phyloP scores from a whole-genome alignment of 2,329 filamentous ascomycete genomes.

The Paraphaeosphaeria sporulosa region DNA sequence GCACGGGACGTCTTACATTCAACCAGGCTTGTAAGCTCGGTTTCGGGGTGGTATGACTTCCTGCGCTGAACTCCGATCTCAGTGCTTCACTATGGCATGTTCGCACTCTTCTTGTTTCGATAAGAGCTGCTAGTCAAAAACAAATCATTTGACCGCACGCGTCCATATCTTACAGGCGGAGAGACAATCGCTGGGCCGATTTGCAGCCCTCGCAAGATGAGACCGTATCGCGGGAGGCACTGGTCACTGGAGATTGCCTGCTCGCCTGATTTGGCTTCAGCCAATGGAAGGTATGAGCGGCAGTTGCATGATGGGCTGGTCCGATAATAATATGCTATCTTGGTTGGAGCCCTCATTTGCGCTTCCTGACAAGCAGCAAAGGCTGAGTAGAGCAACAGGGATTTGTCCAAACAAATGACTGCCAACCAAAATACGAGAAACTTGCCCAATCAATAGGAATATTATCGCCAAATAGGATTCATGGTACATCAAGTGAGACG shows the following conservation, averaged over 20 bases:
- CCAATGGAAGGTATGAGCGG: not conserved
- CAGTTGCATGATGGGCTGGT: not conserved
- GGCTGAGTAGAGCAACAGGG: not conserved
- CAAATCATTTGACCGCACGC: conserved; percentile 1
- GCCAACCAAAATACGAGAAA: not conserved
- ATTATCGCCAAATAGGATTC: not conserved
- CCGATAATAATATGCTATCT: not conserved
- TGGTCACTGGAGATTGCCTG: not conserved
- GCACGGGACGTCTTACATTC: not conserved
- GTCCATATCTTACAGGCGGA: not conserved
- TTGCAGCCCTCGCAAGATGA: not conserved
- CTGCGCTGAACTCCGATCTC: not conserved
- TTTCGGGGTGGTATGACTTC: not conserved
- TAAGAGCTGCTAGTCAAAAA: not conserved
- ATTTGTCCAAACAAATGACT: not conserved
- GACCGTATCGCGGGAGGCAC: not conserved
- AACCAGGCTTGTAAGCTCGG: not conserved
- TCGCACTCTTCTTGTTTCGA: too few species aligned
- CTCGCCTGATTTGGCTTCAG: not conserved
- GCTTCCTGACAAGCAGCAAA: not conserved
- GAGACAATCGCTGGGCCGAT: not conserved
- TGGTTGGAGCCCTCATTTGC: not conserved
- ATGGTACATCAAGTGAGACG: not conserved
- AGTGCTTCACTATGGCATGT: not conserved
- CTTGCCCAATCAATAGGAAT: not conserved